phyloP scores from a whole-genome alignment of 2,329 filamentous ascomycete species.

The Diaporthe sp. region DNA sequence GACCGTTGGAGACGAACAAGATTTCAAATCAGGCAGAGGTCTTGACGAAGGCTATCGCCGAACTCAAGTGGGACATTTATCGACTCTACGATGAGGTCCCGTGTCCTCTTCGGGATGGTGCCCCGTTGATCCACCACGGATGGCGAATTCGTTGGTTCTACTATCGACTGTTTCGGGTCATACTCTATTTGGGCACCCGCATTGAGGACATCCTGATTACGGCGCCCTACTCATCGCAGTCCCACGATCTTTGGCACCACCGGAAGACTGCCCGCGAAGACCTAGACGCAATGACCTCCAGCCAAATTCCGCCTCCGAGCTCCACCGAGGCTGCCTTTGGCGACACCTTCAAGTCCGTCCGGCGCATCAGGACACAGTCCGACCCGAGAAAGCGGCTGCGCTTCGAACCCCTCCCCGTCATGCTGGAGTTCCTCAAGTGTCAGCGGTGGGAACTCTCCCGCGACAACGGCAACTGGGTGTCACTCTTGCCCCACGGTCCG shows the following conservation, averaged over 20 bases:
- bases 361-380: background rate
- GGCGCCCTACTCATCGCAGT: too few species aligned
- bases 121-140: too few species aligned
- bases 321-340: background rate
- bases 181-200: background rate
- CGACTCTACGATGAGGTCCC: too few species aligned
- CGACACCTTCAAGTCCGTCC: background rate
- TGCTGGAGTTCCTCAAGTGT: background rate
- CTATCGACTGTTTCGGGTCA: background rate
- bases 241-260: too few species aligned
- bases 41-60: background rate
- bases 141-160: background rate
- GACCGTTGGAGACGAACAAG: background rate
- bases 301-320: background rate
- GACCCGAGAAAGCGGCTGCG: background rate
- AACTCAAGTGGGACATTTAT: too few species aligned
- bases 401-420: background rate
- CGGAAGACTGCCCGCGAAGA: too few species aligned
- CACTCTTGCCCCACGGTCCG: background rate
- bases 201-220: background rate
- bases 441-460: background rate
- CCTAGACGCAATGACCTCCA: background rate
- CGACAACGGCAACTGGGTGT: background rate
- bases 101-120: too few species aligned
- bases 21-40: background rate